phyloP scores from a whole-genome alignment of 2,329 filamentous ascomycete genomes.

The Albophoma yamanashiensis region DNA sequence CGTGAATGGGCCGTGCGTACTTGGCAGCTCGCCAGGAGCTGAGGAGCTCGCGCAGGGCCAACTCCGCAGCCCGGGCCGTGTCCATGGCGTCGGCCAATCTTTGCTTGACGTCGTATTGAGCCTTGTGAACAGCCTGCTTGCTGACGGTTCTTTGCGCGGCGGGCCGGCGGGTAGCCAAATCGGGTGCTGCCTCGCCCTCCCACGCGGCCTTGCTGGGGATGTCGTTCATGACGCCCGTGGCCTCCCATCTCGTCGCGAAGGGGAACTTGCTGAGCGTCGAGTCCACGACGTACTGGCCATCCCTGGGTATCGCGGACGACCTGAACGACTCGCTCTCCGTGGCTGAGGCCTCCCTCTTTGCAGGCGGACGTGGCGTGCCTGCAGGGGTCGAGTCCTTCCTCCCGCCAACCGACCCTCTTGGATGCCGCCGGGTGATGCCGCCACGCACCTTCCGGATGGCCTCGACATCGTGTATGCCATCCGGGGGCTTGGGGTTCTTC shows the following conservation, averaged over 20 bases:
- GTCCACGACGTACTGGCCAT: slow-evolving; percentile 30
- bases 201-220: slow-evolving; percentile 36
- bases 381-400: slow-evolving; percentile 50
- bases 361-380: slow-evolving; percentile 33
- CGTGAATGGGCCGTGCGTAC: slow-evolving; percentile 38
- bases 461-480: slow-evolving; percentile 83
- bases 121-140: slow-evolving; percentile 44
- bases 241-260: slow-evolving; percentile 58
- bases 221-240: slow-evolving; percentile 69
- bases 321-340: slow-evolving; percentile 27
- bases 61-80: slow-evolving; percentile 70
- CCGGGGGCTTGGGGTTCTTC: slow-evolving; percentile 78
- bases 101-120: slow-evolving; percentile 52
- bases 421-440: slow-evolving; percentile 76
- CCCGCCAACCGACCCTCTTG: slow-evolving; percentile 51
- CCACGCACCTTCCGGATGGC: slow-evolving; percentile 77
- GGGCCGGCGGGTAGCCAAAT: slow-evolving; percentile 21
- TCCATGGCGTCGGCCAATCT: slow-evolving; percentile 61
- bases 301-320: slow-evolving; percentile 29
- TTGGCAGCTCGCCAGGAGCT: slow-evolving; percentile 74
- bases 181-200: slow-evolving; percentile 22
- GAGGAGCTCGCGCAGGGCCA: slow-evolving; percentile 75
- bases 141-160: slow-evolving; percentile 31
- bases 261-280: slow-evolving; percentile 42
- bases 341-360: slow-evolving; percentile 26